Conservation (phyloP, 257 asterid genomes). For the Nyctanthes arbortristis region DNA sequence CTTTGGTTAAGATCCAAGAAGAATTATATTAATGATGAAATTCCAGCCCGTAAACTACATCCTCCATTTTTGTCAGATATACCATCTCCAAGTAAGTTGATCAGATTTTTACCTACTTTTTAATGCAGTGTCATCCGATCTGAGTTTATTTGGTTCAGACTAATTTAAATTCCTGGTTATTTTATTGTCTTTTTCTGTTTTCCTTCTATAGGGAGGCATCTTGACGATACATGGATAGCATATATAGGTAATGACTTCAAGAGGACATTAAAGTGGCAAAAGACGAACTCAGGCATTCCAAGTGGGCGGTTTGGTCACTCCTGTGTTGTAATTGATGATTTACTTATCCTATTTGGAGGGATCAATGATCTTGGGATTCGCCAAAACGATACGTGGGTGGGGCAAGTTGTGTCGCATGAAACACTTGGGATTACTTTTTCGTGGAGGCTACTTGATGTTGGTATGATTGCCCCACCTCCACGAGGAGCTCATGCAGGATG, state of each 20-base stretch:
- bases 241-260: slow-evolving; percentile 45
- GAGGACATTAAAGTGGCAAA: slow-evolving; percentile 64
- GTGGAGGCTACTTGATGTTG: slow-evolving; percentile 71
- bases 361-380: slow-evolving; percentile 76
- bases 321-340: slow-evolving; percentile 56
- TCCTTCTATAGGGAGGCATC: slow-evolving; percentile 69
- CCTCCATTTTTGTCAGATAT: background rate
- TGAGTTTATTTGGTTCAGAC: background rate
- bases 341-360: slow-evolving; percentile 82
- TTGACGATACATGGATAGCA: slow-evolving; percentile 92
- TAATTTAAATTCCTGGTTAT: background rate
- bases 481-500: slow-evolving; percentile 97
- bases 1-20: background rate
- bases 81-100: background rate
- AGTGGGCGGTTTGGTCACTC: slow-evolving; percentile 92
- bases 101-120: background rate
- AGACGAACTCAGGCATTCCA: slow-evolving; percentile 65
- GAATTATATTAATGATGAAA: background rate
- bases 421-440: slow-evolving; percentile 51
- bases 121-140: background rate
- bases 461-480: slow-evolving; percentile 58
- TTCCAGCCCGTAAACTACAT: background rate
- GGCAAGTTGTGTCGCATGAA: slow-evolving; percentile 45
- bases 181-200: slow-evolving; percentile 17
- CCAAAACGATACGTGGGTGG: slow-evolving; percentile 79